Evolutionary conservation across 208 protist genomes (phyloP), one percentile per base, ranked within the genome.

Genomic region (Trypanosoma scelopori): DNA sequence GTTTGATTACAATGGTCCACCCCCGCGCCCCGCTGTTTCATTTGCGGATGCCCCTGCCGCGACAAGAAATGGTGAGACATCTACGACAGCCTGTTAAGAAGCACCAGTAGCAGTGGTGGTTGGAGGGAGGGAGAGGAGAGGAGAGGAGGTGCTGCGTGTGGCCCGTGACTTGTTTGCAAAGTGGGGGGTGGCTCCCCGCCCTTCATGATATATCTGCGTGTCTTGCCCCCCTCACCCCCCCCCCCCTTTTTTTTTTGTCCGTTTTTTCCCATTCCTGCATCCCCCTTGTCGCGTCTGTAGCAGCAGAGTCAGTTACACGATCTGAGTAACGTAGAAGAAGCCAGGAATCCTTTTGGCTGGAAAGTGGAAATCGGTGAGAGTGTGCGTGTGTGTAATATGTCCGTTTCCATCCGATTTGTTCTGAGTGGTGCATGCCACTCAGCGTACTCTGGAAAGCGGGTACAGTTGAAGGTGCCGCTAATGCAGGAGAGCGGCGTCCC

Each of bases 1-100:
- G 35, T 75, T 74, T 60, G 90, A 95, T 66, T 93, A 63, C 75
- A 83, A 82, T 23, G 90, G 90, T 5, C 90, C 90, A 0, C 35
- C 57, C n/a, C 77, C 65, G 27, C 76, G 74, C 25, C 56, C 30
- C 11, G 70, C 80, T 22, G 87, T 73, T 11, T 39, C 42, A 18
- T 95, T 95, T 61, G 32, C 55, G 16, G 85, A 89, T 39, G 85
- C 87, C 27, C 87, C 87, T 12, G 30, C 62, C 50, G 53, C 78
- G 73, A 56, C 48, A 47, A 7, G 49, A 2, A 47, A 71, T 32
- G 27, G 11, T 18, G 25, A 69, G 42, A 30, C 63, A 9, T 62
- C 55, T 46, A 43, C 20, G 13, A 67, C 46, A 11, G 57, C 56
- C 13, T 64, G 51, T 74, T 67, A 68, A 32, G 27, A 28, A 37